A percentile compares a stretch with the other conserved stretches of the same genome.
phyloP scores from a whole-genome alignment of 2,329 filamentous ascomycete species.

The Phialocephala sp. region DNA sequence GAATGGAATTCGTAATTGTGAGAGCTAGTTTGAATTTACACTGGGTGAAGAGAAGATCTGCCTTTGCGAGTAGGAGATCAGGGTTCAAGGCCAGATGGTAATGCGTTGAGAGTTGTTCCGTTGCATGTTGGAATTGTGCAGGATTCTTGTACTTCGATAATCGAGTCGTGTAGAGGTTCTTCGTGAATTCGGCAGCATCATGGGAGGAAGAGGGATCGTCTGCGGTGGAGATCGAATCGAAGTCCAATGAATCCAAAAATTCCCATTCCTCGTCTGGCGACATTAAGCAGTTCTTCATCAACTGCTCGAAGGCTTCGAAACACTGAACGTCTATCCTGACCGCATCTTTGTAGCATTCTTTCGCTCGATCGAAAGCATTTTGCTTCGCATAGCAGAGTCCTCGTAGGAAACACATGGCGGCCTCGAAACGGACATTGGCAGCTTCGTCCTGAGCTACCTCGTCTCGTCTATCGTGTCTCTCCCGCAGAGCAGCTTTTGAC shows the following conservation, averaged over 20 bases:
- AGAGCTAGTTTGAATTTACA: slow-evolving; percentile 91
- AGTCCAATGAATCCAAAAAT: slow-evolving; percentile 78
- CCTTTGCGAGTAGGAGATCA: slow-evolving; percentile 87
- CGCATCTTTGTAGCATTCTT: slow-evolving; percentile 98
- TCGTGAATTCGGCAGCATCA: slow-evolving; percentile 91
- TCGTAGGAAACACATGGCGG: slow-evolving; percentile 94
- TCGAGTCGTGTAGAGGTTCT: slow-evolving; percentile 94
- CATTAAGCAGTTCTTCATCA: slow-evolving; percentile 96
- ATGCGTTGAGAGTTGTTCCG: slow-evolving; percentile 90
- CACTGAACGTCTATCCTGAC: slow-evolving; percentile 97
- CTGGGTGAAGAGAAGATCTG: slow-evolving; percentile 91
- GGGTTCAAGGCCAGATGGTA: slow-evolving; percentile 87
- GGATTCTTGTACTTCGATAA: slow-evolving; percentile 95
- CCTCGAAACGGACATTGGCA: slow-evolving; percentile 84
- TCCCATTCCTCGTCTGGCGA: slow-evolving; percentile 73
- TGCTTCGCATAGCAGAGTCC: slow-evolving; percentile 96
- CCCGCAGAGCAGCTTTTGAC: slow-evolving; percentile 49
- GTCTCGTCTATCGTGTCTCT: slow-evolving; percentile 37
- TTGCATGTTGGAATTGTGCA: slow-evolving; percentile 79
- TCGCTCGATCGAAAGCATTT: slow-evolving; percentile 95
- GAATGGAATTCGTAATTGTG: slow-evolving; percentile 79
- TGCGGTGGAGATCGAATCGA: slow-evolving; percentile 76
- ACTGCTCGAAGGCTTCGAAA: slow-evolving; percentile 96
- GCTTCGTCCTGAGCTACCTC: slow-evolving; percentile 63
- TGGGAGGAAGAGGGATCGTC: slow-evolving; percentile 73